Base-by-base conservation (phyloP, 2,329 filamentous ascomycete genomes). In the Cercospora brassicicola region DNA sequence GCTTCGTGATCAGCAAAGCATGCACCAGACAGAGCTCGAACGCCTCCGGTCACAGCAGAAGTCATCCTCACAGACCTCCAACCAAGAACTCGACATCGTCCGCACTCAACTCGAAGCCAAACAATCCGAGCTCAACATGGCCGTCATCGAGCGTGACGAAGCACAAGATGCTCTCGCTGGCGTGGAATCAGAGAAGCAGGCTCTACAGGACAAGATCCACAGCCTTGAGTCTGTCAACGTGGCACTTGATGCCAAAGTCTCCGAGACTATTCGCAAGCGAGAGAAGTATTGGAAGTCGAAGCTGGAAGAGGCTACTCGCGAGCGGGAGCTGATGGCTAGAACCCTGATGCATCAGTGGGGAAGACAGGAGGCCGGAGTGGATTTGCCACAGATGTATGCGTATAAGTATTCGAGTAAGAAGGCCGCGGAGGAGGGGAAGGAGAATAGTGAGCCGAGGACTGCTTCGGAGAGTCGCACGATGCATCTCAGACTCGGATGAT, bases 271-370 rank as follows among this genome's bases (percentile, higher is more conserved):
- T 57, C 67, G 65, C 20, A 71, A 70, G 39, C 67, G 73, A 15
- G 75, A 77, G 61, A 57, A 45, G 39, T 65, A 73, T 51, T 76
- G 73, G 74, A 66, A 67, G 5, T 64, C 62, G 31, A 73, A 70
- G 55, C 42, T 73, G 26, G 71, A 72, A 39, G 71, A 74, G 55
- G 59, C 75, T 39, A 72, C 74, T 65, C 71, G 71, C 33, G 78
- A 79, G 72, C 72, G 77, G 39, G 73, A 72, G 63, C 63, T 72
- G 0, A 75, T 79, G 75, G 75, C 71, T 4, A 77, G 77, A 60
- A 87, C 90, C 53, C 82, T 97, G 60, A 88, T 94, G 79, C 86
- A 91, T 70, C 91, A 93, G 71, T 97, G 94, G 94, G 92, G 96
- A 75, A 87, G 90, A 48, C 77, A 79, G 62, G 79, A 81, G 64